These are phyloP conservation scores for Solanum paucissectum DNA, from an alignment of 257 asterid genomes.

Conservation along the genomic window DNA sequence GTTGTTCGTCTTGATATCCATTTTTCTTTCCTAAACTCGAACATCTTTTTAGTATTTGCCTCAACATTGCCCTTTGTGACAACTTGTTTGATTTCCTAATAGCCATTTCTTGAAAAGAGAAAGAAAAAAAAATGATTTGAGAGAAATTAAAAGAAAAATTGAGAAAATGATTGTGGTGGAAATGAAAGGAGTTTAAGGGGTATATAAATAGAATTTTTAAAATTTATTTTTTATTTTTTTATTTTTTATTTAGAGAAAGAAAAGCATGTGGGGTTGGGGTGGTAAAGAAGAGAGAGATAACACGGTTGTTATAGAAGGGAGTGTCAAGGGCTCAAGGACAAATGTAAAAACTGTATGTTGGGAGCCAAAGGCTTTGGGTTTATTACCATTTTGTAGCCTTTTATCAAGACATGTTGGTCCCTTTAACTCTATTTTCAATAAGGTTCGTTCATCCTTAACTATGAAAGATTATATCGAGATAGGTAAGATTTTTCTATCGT, in stretches of 20 bases:
- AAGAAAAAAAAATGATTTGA: background rate
- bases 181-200: slow-evolving; percentile 8
- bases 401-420: slow-evolving; percentile 3
- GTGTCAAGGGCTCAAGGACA: background rate
- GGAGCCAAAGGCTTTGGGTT: slow-evolving; percentile 5
- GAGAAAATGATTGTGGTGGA: slow-evolving; percentile 12
- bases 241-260: slow-evolving; percentile 1
- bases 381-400: background rate
- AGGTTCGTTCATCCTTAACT: background rate
- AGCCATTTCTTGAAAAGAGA: slow-evolving; percentile 17
- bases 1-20: slow-evolving; percentile 8
- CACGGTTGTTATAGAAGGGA: background rate
- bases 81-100: slow-evolving; percentile 29
- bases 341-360: background rate
- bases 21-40: slow-evolving; percentile 33
- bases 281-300: background rate
- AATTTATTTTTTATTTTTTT: background rate
- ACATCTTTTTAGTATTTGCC: slow-evolving; percentile 42
- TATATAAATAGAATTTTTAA: slow-evolving; percentile 7
- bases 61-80: slow-evolving; percentile 40
- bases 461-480: background rate
- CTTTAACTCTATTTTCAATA: background rate
- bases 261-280: slow-evolving; percentile 35
- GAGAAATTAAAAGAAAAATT: background rate
- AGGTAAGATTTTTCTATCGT: background rate